Evolutionary conservation across 2,329 filamentous ascomycete species (phyloP), one percentile per base, ranked within the genome.

Genomic region (Aspergillus fumigatiaffinis): DNA sequence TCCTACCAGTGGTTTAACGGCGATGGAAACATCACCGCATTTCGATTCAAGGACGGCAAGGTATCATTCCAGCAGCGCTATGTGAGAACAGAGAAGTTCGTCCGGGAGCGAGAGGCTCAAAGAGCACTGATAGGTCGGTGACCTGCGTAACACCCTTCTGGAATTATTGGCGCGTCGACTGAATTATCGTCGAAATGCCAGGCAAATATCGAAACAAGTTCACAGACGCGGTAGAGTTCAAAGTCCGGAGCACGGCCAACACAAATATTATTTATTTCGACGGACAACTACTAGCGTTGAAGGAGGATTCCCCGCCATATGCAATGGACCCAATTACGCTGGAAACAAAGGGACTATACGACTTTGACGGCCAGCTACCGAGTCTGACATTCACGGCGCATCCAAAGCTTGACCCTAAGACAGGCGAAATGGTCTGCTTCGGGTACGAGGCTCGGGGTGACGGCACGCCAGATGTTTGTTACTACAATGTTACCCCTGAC

Each of bases 221-320:
- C 59, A 76, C 75, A 4, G 73, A 77, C 60, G 70, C 69, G 1
- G 70, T 75, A 10, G 63, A 71, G 50, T 68, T 71, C 50, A 65
- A 68, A 25, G 55, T 73, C 9, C 65, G 68, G 3, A 25, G 38
- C 71, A 77, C 76, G 0, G 75, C 80, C 2, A 86, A 87, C 60
- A 86, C 84, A 1, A 86, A 87, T 56, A 72, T 86, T n/a, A 73
- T 82, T 1, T 84, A 81, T 63, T 86, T 82, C 79, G 72, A 81
- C 7, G 82, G 82, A 0, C 76, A 81, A 3, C 29, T 68, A 1
- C 51, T 68, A 0, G 66, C 66, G 51, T 63, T 86, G 52, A 86
- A 86, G 63, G 78, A 83, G 2, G 77, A 78, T 26, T 76, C 80
- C 2, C 83, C 81, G 2, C 82, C 82, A 0, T 83, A 76, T 59